Conservation (phyloP, 805 yeast species). For the Candida stauntonica region DNA sequence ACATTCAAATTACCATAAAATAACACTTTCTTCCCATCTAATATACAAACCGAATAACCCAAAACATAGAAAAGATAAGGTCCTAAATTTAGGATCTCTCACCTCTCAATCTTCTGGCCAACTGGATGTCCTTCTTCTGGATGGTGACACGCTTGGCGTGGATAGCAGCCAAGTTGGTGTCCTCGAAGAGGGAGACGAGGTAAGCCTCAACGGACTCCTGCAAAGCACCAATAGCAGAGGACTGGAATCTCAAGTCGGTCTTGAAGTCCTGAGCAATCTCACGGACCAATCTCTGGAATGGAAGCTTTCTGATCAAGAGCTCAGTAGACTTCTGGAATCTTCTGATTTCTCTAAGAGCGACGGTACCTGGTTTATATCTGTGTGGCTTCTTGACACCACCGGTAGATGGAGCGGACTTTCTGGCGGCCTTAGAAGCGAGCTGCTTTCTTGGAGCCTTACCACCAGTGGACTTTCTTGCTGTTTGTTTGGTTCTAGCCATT, state of each 20-base stretch:
- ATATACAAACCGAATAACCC: constrained; percentile 17
- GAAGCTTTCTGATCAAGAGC: constrained; percentile 90
- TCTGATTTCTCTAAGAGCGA: constrained; percentile 94
- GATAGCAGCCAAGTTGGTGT: constrained; percentile 96
- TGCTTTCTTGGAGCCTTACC: constrained; percentile 96
- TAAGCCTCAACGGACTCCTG: constrained; percentile 99
- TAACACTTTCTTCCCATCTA: constrained; percentile 20
- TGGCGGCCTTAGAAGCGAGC: constrained; percentile 87
- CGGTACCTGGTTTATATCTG: constrained; percentile 97
- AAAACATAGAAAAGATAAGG: neutral
- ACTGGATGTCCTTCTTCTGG: constrained; percentile 96
- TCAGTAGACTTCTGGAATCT: constrained; percentile 97
- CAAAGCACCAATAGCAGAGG: constrained; percentile 95
- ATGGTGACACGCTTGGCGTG: constrained; percentile 99
- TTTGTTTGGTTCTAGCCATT: constrained; percentile 94
- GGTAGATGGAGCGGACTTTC: constrained; percentile 88
- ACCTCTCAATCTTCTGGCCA: constrained; percentile 98
- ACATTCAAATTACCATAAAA: constrained; percentile 1
- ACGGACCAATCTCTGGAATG: constrained; percentile 95
- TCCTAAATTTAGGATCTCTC: constrained; percentile 71
- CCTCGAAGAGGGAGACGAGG: constrained; percentile 93
- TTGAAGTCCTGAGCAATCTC: constrained; percentile 94
- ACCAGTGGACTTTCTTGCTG: constrained; percentile 93
- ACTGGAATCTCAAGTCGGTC: constrained; percentile 93
- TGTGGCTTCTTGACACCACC: constrained; percentile 94